These are phyloP conservation scores for Elymus sibiricus DNA, from an alignment of 176 grass and related monocot genomes.

Conservation along the genomic window DNA sequence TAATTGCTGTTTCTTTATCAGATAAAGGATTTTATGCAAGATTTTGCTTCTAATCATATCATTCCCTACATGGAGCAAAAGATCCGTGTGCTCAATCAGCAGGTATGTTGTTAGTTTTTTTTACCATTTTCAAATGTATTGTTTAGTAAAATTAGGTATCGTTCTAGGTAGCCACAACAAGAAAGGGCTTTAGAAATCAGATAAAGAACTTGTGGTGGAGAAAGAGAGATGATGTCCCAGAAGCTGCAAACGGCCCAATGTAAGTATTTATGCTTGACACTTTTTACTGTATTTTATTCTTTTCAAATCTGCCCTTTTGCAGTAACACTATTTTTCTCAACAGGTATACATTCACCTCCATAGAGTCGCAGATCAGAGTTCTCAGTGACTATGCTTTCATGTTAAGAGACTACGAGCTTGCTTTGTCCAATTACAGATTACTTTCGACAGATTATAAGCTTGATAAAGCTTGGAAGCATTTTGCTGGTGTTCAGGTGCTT, in stretches of 20 bases:
- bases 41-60: slow-evolving; percentile 87
- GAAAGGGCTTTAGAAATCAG: slow-evolving; percentile 97
- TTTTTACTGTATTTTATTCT: slow-evolving; percentile 9
- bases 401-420: slow-evolving; percentile 97
- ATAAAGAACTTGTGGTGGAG: slow-evolving; percentile 99
- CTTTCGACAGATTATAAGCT: slow-evolving; percentile 95
- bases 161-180: slow-evolving; percentile 82
- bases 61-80: slow-evolving; percentile 99
- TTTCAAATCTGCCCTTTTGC: slow-evolving; percentile 40
- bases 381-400: slow-evolving; percentile 97
- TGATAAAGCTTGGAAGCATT: slow-evolving; percentile 97
- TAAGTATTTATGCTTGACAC: slow-evolving; percentile 39
- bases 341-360: slow-evolving; percentile 96
- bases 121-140: slow-evolving; percentile 9
- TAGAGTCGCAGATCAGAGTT: slow-evolving; percentile 97
- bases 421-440: slow-evolving; percentile 94
- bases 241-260: slow-evolving; percentile 77
- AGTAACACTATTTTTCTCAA: slow-evolving; percentile 30
- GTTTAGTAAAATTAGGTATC: slow-evolving; percentile 20
- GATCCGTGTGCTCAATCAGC: slow-evolving; percentile 93
- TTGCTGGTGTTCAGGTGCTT: slow-evolving; percentile 87
- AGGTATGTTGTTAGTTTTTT: slow-evolving; percentile 49
- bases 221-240: slow-evolving; percentile 90
- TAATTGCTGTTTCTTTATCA: slow-evolving; percentile 38
- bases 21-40: slow-evolving; percentile 99